phyloP scores from a whole-genome alignment of 257 asterid genomes.

The Nicotiana attenuata region DNA sequence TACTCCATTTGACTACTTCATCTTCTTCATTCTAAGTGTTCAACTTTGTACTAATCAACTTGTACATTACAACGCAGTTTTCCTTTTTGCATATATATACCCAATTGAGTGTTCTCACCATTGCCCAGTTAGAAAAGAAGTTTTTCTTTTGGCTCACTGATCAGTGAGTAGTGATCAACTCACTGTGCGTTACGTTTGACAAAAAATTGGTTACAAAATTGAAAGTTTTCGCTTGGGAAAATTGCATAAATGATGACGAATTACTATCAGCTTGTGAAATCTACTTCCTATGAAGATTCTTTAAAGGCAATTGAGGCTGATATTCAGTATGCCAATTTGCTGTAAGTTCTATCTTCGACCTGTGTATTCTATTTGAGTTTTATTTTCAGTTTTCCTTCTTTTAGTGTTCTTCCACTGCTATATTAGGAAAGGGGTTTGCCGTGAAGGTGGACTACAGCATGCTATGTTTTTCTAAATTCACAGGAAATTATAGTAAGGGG shows the following conservation, averaged over 20 bases:
- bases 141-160: too few relatives aligned
- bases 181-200: too few relatives aligned
- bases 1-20: background rate
- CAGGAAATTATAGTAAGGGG: background rate
- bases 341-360: conserved; percentile 31
- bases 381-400: background rate
- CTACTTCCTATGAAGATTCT: conserved; percentile 44
- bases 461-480: background rate
- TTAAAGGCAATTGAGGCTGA: conserved; percentile 44
- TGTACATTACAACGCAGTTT: too few relatives aligned
- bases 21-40: background rate
- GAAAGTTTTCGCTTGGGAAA: background rate
- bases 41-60: background rate
- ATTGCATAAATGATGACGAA: conserved; percentile 24
- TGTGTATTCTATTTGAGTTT: background rate
- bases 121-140: too few relatives aligned
- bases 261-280: conserved; percentile 34
- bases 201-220: too few relatives aligned
- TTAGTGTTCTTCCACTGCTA: background rate
- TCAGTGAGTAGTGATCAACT: too few relatives aligned
- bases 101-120: background rate
- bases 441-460: background rate
- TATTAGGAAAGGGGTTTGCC: background rate
- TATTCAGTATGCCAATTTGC: conserved; percentile 49
- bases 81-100: background rate